Evolutionary conservation across 2,329 filamentous ascomycete species (phyloP), one percentile per base, ranked within the genome.

Genomic region (Juglanconis juglandina): DNA sequence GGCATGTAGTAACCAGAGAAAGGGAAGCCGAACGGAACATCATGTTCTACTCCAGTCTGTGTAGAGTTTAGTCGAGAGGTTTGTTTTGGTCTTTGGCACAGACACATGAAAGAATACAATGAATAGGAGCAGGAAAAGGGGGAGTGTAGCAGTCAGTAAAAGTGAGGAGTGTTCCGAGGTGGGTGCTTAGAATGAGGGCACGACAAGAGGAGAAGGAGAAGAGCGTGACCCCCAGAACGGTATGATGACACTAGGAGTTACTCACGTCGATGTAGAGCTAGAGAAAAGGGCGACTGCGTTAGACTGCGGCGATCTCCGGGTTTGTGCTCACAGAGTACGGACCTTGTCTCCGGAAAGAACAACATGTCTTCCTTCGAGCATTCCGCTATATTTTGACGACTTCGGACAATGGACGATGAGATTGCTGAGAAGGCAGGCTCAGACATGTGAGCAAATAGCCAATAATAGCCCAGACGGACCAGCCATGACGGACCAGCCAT

Each of bases 1-100:
- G 82, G 81, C 30, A 85, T 72, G 64, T 78, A 85, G 66, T 86
- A 85, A 33, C 83, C 83, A 3, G 80, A 76, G 66, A 83, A 85
- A 0, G 79, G 77, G 66, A 85, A 81, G 3, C 80, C 77, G 54
- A 72, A 71, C 1, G 63, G 67, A 56, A 68, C 63, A 56, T 65
- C 67, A 50, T 61, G 66, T 39, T 69, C 63, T 56, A 65, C 58
- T 44, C 69, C 72, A 10, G 76, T 79, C 44, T 47, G 14, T 44
- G 9, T n/a, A 14, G 2, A 44, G 9, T 5, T 44, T 13, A 13
- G 14, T 7, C 5, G 9, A 14, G 5, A 44, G 9, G 3, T n/a
- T 24, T 24, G 24, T 2, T 24, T 24, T 24, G 24, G 24, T 24
- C 24, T 24, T 24, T 24, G 24, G 24, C 2, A 24, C 24, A 24